These are phyloP conservation scores for Aureococcus anophagefferens DNA, from an alignment of 108 stramenopile genomes.

Conservation along the genomic window DNA sequence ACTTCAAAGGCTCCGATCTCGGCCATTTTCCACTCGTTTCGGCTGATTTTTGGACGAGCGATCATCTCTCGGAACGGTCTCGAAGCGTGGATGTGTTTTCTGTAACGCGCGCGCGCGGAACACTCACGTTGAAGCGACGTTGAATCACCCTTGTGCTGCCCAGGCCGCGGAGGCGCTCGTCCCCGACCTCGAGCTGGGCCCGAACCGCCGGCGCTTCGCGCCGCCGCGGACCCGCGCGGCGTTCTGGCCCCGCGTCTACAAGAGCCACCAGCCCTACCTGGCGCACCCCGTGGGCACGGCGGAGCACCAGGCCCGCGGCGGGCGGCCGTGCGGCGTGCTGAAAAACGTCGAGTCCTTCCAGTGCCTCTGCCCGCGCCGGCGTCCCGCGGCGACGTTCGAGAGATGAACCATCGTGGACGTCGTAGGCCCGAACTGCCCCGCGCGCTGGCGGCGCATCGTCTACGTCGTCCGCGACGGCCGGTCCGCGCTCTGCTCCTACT, in stretches of 20 bases:
- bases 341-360: not conserved
- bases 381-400: too few species aligned
- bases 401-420: too few species aligned
- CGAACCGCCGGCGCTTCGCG: not conserved
- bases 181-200: not conserved
- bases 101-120: too few species aligned
- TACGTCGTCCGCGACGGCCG: not conserved
- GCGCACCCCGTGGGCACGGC: not conserved
- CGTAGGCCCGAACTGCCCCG: not conserved
- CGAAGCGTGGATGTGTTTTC: too few species aligned
- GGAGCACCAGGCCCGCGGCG: not conserved
- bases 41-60: too few species aligned
- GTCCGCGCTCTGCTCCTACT: not conserved
- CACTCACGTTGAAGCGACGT: too few species aligned
- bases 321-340: not conserved
- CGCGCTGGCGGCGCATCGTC: not conserved
- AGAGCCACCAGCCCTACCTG: not conserved
- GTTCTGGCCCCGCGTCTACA: not conserved
- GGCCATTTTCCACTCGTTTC: too few species aligned
- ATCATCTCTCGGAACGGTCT: too few species aligned
- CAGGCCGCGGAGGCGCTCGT: not conserved
- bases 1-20: too few species aligned
- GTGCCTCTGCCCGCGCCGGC: conserved; percentile 1
- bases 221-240: too few species aligned
- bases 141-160: too few species aligned